Conservation (phyloP, 225 moss, liverwort and hornwort genomes). For the Straminergon stramineum region DNA sequence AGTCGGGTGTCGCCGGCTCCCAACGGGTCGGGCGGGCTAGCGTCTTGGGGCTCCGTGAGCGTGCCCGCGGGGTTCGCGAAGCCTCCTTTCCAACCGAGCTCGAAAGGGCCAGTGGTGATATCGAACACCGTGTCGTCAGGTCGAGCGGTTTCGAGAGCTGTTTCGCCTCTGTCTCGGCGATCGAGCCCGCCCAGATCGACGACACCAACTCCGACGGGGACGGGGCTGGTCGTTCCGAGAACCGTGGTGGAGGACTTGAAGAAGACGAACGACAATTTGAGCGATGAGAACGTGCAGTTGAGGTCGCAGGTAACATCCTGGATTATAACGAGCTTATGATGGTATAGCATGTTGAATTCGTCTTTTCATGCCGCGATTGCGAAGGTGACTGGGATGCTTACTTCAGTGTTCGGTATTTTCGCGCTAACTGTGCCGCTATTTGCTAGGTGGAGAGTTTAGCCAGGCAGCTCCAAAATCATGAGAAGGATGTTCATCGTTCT, state of each 20-base stretch:
- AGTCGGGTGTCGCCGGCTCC: conserved; percentile 91
- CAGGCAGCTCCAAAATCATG: conserved; percentile 34
- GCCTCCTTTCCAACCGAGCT: conserved; percentile 38
- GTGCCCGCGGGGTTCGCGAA: conserved; percentile 72
- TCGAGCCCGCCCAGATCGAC: conserved; percentile 91
- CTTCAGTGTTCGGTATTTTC: not conserved
- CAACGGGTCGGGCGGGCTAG: conserved; percentile 23
- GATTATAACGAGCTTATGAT: not conserved
- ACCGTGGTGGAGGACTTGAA: conserved; percentile 91
- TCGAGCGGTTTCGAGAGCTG: conserved; percentile 66
- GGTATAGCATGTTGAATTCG: not conserved
- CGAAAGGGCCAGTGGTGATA: conserved; percentile 25
- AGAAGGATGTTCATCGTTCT: conserved; percentile 31
- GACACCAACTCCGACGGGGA: conserved; percentile 85
- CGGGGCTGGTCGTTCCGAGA: conserved; percentile 68
- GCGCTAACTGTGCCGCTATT: not conserved
- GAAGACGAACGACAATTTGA: conserved; percentile 81
- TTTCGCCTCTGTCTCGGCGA: conserved; percentile 81
- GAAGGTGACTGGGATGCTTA: not conserved
- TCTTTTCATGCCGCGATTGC: not conserved
- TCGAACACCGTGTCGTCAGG: conserved; percentile 44
- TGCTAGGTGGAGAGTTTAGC: conserved; percentile 39
- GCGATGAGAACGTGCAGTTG: conserved; percentile 74
- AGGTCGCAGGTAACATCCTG: conserved; percentile 57
- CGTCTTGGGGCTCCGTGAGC: conserved; percentile 81